Conservation (phyloP, 192 early-diverging fungal species). For the Gonapodya prolifera region DNA sequence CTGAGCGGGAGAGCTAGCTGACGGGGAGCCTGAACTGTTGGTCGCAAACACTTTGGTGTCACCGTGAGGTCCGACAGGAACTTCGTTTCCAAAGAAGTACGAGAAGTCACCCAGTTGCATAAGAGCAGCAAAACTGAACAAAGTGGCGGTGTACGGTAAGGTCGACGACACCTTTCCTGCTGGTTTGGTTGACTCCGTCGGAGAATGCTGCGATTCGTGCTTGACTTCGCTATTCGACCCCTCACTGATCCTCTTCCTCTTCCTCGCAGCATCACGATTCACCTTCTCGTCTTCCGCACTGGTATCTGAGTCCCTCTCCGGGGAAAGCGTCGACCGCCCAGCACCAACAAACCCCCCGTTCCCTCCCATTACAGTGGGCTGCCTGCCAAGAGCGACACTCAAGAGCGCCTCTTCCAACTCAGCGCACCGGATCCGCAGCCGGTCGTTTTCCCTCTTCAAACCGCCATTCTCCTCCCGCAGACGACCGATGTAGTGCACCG, state of each 20-base stretch:
- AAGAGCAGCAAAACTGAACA: neutral
- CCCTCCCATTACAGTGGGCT: neutral
- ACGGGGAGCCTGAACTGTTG: neutral
- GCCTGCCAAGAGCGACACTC: neutral
- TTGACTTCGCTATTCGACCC: no score
- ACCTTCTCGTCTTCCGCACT: neutral
- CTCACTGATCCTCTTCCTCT: neutral
- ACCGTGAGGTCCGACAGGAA: no score
- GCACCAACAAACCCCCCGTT: neutral
- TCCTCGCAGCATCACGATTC: neutral
- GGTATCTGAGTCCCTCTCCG: neutral
- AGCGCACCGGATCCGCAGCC: neutral
- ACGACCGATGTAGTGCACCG: constrained; percentile 78
- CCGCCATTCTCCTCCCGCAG: constrained; percentile 28
- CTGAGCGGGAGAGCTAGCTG: neutral
- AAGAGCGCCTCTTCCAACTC: neutral
- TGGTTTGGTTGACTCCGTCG: no score
- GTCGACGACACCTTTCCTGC: no score
- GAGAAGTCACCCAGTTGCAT: no score
- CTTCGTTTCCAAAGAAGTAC: no score
- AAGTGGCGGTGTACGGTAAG: no score
- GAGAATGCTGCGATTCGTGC: no score
- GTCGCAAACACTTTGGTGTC: neutral
- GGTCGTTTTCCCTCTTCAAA: constrained; percentile 21
- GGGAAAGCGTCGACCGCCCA: no score